These are phyloP conservation scores for Eleusine indica DNA, from an alignment of 176 grass and related monocot genomes.

Conservation along the genomic window DNA sequence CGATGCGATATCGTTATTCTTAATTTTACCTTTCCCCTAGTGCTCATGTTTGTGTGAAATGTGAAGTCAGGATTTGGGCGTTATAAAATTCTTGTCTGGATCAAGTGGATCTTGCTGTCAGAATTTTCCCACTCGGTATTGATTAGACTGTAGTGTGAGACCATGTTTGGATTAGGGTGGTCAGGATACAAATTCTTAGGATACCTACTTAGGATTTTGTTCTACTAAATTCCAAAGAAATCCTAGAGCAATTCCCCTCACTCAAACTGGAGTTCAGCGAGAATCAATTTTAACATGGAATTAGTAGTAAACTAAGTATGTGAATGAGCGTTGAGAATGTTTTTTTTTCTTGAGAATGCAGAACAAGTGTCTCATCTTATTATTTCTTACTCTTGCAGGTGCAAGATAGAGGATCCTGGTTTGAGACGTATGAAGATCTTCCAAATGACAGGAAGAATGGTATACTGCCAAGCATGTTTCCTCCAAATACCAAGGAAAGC, in stretches of 20 bases:
- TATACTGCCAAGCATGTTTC: constrained; percentile 91
- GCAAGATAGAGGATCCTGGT: constrained; percentile 78
- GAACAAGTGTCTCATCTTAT: not conserved
- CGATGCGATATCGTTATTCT: not conserved
- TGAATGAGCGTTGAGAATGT: not conserved
- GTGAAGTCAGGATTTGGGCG: not conserved
- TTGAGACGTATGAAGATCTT: constrained; percentile 67
- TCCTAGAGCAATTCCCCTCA: not conserved
- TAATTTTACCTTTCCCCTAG: not conserved
- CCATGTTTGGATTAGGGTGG: not conserved
- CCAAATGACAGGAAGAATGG: constrained; percentile 60
- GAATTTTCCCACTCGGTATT: not conserved
- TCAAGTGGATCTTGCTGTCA: not conserved
- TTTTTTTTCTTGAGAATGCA: not conserved
- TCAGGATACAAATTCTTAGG: not conserved
- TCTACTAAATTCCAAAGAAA: not conserved
- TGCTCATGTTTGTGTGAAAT: not conserved
- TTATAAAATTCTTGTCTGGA: not conserved
- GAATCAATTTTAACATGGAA: not conserved
- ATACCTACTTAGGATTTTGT: not conserved
- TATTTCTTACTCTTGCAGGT: constrained; percentile 56
- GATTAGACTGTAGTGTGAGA: not conserved
- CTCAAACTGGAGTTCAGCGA: not conserved
- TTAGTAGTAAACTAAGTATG: not conserved
- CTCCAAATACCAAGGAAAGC: constrained; percentile 51